Evolutionary conservation across 495 filamentous ascomycete species (phyloP), one percentile per base, ranked within the genome.

Genomic region (Aspergillus haitiensis): DNA sequence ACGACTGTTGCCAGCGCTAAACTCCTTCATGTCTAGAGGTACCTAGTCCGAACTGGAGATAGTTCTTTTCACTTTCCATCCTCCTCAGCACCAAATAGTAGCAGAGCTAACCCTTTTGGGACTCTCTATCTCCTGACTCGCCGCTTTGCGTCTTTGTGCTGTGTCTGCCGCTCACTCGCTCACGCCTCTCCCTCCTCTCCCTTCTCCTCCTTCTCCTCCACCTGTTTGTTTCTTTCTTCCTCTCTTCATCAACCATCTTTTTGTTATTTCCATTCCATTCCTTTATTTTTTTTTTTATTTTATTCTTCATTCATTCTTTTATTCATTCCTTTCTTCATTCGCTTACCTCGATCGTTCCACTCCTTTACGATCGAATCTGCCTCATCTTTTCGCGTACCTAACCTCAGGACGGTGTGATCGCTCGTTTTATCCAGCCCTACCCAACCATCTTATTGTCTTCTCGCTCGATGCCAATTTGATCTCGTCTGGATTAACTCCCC

Each of bases 271-370:
- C 67, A 63, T 62, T 70, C 64, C 60, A 60, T 67, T 68, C 64
- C 69, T 71, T 68, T 70, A 67, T 64, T 66, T 70, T 67, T 64
- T 66, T 72, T 67, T 50, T 35, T 27, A 46, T 67, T 63, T 63
- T 59, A 62, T 67, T 66, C 68, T 76, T 71, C 72, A 59, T 60
- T 67, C 58, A 31, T 52, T 49, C 36, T 61, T 64, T 47, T 46
- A 59, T 66, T 58, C 58, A 47, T 36, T 59, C 59, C 50, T 59
- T 64, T 65, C 67, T 61, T 73, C 42, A 53, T 64, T 72, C 69
- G 52, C 64, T 63, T 62, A 52, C 64, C 67, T 71, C 70, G 69
- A 58, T 72, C 73, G 74, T 76, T 76, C 69, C 75, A 76, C 72
- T 76, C 74, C 72, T 77, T 77, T 63, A 73, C 72, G 71, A 67